phyloP scores from a whole-genome alignment of 2,329 filamentous ascomycete genomes.

The Nothophaeocryptopus gaeumannii region DNA sequence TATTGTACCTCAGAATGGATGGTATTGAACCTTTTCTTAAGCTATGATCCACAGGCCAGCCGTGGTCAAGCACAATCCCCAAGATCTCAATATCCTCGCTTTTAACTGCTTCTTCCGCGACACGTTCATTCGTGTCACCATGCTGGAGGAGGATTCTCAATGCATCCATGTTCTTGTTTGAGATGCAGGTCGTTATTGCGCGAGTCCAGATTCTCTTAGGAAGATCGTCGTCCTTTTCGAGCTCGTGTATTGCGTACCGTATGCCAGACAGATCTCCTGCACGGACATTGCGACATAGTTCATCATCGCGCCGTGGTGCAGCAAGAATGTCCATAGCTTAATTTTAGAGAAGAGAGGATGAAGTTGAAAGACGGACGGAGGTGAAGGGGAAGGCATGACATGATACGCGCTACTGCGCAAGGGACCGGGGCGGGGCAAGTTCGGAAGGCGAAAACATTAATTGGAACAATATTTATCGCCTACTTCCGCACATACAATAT shows the following conservation, averaged over 20 bases:
- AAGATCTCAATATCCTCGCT: background rate
- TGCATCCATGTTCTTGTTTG: background rate
- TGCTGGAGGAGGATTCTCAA: background rate
- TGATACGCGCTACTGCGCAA: no score
- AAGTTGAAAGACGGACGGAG: no score
- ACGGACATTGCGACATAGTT: background rate
- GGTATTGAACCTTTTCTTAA: background rate
- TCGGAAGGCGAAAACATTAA: no score
- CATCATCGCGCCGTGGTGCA: background rate
- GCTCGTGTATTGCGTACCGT: background rate
- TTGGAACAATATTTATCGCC: no score
- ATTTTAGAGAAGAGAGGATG: no score
- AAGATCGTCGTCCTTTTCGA: background rate
- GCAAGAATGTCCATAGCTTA: no score
- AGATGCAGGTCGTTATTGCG: background rate
- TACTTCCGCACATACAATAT: no score
- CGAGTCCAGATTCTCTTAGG: background rate
- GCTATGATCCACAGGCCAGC: background rate
- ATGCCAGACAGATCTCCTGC: background rate
- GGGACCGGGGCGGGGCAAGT: no score
- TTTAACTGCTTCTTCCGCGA: background rate
- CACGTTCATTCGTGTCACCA: background rate
- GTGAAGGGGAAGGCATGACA: no score
- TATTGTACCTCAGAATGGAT: background rate
- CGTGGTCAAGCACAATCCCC: background rate